phyloP scores from a whole-genome alignment of 129 eudicot species.

The Pulicaria dysenterica region DNA sequence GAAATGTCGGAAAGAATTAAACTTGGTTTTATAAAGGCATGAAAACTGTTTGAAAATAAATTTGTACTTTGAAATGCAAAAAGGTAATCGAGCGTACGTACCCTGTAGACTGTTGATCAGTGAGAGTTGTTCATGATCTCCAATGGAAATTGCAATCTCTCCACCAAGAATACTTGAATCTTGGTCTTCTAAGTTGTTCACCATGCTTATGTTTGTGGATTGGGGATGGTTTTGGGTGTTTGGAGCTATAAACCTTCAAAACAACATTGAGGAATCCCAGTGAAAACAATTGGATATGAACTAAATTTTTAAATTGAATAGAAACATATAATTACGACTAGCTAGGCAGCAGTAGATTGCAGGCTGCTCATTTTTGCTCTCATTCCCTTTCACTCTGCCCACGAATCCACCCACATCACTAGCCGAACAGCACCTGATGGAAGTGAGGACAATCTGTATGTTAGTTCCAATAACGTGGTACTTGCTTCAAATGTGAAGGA shows the following conservation, averaged over 20 bases:
- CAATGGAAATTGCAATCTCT: neutral
- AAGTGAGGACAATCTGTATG: slow-evolving; percentile 41
- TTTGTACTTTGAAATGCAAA: no score
- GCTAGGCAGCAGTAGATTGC: no score
- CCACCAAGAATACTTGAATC: neutral
- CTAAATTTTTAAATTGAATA: no score
- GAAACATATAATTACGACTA: no score
- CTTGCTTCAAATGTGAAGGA: slow-evolving; percentile 46
- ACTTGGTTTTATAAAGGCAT: no score
- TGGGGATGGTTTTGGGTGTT: neutral
- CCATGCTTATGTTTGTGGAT: neutral
- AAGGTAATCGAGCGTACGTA: no score
- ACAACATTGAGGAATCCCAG: neutral
- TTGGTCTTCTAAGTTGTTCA: neutral
- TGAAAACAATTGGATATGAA: no score
- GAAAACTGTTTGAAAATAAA: no score
- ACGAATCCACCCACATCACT: slow-evolving; percentile 48
- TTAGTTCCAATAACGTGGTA: slow-evolving; percentile 48
- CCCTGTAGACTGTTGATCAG: no score
- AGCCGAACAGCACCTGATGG: slow-evolving; percentile 49
- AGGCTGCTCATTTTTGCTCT: no score
- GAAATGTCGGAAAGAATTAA: no score
- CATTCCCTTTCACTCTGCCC: no score
- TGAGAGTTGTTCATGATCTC: neutral
- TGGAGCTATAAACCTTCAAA: neutral